Conservation (phyloP, 768 basidiomycete genomes). For the Lactarius psammicola region DNA sequence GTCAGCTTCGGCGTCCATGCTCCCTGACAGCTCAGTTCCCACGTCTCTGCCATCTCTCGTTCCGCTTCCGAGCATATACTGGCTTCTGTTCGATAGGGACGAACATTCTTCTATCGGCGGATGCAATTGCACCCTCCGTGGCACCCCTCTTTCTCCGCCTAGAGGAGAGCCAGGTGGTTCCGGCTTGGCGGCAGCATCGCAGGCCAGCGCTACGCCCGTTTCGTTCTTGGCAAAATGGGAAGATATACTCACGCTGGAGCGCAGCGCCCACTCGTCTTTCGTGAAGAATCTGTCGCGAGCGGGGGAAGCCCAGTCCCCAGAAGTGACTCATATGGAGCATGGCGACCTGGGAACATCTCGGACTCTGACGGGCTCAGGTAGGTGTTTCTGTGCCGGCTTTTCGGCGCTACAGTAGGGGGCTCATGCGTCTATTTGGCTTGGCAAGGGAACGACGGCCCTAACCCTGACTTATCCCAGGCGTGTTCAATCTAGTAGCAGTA, state of each 20-base stretch:
- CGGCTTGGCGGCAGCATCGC: not conserved
- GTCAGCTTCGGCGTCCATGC: not conserved
- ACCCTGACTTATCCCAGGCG: not conserved
- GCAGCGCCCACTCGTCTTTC: slow-evolving; percentile 13
- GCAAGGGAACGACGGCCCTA: not conserved
- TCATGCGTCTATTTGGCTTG: not conserved
- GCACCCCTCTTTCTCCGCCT: not conserved
- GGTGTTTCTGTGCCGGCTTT: not conserved
- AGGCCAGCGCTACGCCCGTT: slow-evolving; percentile 15
- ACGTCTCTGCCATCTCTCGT: not conserved
- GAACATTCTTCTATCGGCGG: not conserved
- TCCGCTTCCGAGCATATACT: slow-evolving; percentile 20
- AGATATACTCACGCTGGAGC: slow-evolving; percentile 23
- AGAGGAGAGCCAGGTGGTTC: not conserved
- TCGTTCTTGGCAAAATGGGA: slow-evolving; percentile 24
- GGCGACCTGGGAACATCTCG: not conserved
- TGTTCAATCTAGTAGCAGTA: not conserved
- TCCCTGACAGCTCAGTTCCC: not conserved
- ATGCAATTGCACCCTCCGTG: not conserved
- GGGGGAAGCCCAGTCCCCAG: not conserved
- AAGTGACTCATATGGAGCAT: not conserved
- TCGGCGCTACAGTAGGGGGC: not conserved
- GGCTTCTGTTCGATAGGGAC: slow-evolving; percentile 19
- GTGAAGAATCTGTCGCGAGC: not conserved
- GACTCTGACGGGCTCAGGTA: not conserved